These are phyloP conservation scores for Aspergillus versicolor DNA, from an alignment of 2,329 filamentous ascomycete species.

Conservation along the genomic window DNA sequence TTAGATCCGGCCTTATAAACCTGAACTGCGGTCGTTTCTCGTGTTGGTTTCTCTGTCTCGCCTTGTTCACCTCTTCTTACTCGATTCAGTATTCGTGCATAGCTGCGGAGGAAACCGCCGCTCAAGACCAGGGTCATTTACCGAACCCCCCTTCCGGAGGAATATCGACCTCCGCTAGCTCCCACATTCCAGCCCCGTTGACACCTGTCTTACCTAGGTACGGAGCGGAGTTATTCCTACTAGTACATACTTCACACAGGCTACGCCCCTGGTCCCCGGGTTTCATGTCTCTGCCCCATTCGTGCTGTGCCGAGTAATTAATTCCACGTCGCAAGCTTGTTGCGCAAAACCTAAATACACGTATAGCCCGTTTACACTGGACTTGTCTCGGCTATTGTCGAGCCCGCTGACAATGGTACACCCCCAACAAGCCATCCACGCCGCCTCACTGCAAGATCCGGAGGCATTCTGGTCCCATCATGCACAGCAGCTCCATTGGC, in stretches of 20 bases:
- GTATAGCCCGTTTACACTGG: background rate
- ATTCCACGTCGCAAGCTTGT: background rate
- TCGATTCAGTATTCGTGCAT: background rate
- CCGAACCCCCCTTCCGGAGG: background rate
- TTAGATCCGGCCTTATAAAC: background rate
- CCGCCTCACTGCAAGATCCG: slow-evolving; percentile 64
- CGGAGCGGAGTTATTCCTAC: background rate
- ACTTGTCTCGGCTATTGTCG: background rate
- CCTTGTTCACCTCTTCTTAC: background rate
- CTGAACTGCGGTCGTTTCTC: background rate
- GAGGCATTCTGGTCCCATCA: slow-evolving; percentile 74
- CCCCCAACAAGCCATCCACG: slow-evolving; percentile 52
- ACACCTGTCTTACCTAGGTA: background rate
- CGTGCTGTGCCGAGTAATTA: background rate
- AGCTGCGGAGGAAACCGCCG: no score
- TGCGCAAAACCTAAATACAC: background rate
- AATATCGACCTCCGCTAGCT: background rate
- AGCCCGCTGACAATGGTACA: slow-evolving; percentile 17
- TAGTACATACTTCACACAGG: background rate
- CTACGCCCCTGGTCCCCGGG: background rate
- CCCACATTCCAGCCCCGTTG: background rate
- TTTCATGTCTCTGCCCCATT: background rate
- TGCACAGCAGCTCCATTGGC: slow-evolving; percentile 76
- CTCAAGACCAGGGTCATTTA: background rate
- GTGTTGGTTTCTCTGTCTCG: background rate